Evolutionary conservation across 73 alveolate species (phyloP).

Genomic region (Stentor coeruleus): DNA sequence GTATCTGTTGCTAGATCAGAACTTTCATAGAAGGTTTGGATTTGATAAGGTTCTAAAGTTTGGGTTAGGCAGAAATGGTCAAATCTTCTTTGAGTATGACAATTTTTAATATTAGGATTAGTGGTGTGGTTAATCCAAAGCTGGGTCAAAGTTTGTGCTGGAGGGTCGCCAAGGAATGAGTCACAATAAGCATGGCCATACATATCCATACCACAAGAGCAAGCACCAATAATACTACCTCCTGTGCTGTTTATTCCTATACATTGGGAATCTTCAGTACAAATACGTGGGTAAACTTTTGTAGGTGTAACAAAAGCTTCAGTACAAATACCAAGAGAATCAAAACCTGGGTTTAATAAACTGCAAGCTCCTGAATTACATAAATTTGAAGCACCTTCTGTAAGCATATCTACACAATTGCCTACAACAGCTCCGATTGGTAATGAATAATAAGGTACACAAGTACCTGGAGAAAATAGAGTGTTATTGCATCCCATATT

Average conservation of each 20-base stretch:
- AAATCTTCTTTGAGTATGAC: neutral
- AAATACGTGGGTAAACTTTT: neutral
- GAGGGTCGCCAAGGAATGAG: neutral
- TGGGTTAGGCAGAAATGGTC: neutral
- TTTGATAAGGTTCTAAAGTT: neutral
- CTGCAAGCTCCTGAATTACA: neutral
- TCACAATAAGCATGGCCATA: neutral
- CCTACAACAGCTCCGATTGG: neutral
- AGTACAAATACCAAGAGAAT: neutral
- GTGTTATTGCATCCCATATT: neutral
- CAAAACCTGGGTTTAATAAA: neutral
- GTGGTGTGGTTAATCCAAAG: neutral
- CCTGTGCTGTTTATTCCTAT: neutral
- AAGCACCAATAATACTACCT: neutral
- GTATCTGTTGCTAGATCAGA: neutral
- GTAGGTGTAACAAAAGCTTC: neutral
- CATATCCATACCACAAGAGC: slow-evolving; percentile 6
- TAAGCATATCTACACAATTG: neutral
- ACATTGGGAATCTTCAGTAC: neutral
- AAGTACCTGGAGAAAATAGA: neutral
- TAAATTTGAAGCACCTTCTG: neutral
- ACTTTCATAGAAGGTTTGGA: neutral
- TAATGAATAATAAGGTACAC: neutral
- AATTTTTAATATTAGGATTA: neutral
- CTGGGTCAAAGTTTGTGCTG: neutral